A percentile compares a stretch with the other conserved stretches of the same genome.
Evolutionary conservation across 352 stramenopile genomes (phyloP).

Genomic region (Aphanomyces invadans): DNA sequence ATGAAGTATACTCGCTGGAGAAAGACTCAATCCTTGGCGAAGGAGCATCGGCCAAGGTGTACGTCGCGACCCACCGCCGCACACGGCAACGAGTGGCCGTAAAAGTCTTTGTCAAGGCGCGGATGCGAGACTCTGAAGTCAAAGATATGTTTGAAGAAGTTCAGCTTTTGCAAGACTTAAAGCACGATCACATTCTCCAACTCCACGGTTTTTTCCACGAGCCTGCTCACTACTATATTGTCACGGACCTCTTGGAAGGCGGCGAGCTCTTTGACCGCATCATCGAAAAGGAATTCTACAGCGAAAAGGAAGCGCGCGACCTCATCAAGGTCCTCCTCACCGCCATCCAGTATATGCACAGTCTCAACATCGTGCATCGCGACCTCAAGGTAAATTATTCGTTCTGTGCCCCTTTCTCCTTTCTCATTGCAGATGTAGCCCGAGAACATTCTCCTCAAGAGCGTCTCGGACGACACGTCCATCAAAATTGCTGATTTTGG

Average conservation of each 20-base stretch:
- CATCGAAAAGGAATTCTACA: slow-evolving; percentile 83
- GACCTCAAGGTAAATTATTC: slow-evolving; percentile 54
- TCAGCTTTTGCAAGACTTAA: slow-evolving; percentile 63
- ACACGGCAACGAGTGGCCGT: slow-evolving; percentile 41
- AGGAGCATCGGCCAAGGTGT: slow-evolving; percentile 51
- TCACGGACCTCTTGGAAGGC: slow-evolving; percentile 93
- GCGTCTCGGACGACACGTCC: slow-evolving; percentile 56
- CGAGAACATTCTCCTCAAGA: slow-evolving; percentile 82
- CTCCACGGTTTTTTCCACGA: slow-evolving; percentile 89
- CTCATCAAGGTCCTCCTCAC: slow-evolving; percentile 70
- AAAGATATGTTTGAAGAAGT: slow-evolving; percentile 54
- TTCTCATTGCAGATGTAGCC: slow-evolving; percentile 36
- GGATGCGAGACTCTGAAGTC: slow-evolving; percentile 44
- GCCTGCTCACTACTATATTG: slow-evolving; percentile 92
- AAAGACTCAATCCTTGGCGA: slow-evolving; percentile 38
- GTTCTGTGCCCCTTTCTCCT: too few relatives aligned
- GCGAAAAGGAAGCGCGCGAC: slow-evolving; percentile 66
- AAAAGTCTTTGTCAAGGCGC: slow-evolving; percentile 83
- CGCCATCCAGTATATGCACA: slow-evolving; percentile 82
- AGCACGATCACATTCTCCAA: slow-evolving; percentile 85
- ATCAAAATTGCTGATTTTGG: slow-evolving; percentile 83
- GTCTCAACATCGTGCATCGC: slow-evolving; percentile 55
- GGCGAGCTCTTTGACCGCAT: slow-evolving; percentile 83
- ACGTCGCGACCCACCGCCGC: slow-evolving; percentile 37
- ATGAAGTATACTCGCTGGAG: slow-evolving; percentile 50